phyloP scores from a whole-genome alignment of 139 green algal genomes.

The Chlamydomonas schloesseri region DNA sequence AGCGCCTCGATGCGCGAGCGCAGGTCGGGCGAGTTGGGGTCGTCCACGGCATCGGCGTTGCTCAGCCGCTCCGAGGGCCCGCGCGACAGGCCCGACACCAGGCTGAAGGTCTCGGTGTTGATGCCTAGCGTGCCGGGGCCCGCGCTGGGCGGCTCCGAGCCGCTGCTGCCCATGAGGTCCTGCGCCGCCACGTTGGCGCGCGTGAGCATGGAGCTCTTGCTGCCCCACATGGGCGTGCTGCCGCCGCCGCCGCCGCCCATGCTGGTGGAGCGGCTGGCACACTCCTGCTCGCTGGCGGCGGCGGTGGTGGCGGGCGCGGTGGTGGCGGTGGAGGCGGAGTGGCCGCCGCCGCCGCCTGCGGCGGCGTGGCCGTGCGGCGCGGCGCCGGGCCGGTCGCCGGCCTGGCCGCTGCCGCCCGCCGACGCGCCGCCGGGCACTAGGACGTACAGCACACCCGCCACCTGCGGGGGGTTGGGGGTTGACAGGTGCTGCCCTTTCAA shows the following conservation, averaged over 20 bases:
- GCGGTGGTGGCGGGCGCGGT: background rate
- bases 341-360: background rate
- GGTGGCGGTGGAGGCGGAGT: background rate
- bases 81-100: constrained; percentile 17
- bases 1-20: constrained; percentile 43
- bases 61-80: constrained; percentile 13
- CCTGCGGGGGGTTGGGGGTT: background rate
- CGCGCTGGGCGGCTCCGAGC: background rate
- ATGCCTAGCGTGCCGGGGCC: background rate
- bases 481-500: too few relatives aligned
- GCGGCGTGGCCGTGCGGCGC: background rate
- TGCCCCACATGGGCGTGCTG: background rate
- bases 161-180: background rate
- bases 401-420: background rate
- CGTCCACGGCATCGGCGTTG: background rate
- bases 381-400: background rate
- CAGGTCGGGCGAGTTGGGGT: constrained; percentile 8
- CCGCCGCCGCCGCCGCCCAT: constrained; percentile 1
- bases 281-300: constrained; percentile 6
- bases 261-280: constrained; percentile 3
- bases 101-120: constrained; percentile 9
- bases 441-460: constrained; percentile 26
- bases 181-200: constrained; percentile 36
- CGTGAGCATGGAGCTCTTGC: constrained; percentile 1
- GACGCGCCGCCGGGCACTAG: background rate